These are phyloP conservation scores for Diplodia scrobiculata DNA, from an alignment of 2,329 filamentous ascomycete genomes.

Conservation along the genomic window DNA sequence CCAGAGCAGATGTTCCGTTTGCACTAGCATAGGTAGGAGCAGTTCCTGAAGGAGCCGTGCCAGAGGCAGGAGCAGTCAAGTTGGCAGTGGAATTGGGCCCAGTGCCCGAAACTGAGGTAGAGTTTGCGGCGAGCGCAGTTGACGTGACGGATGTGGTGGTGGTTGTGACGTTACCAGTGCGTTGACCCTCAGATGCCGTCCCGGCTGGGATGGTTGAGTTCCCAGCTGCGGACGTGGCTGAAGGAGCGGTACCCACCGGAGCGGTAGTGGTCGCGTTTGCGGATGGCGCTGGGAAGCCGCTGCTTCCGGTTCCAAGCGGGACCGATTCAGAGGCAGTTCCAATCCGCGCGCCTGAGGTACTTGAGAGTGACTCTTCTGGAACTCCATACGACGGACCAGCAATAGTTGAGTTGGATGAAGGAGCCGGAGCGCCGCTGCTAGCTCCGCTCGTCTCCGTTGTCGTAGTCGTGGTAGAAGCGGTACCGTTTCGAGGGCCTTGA, in stretches of 20 bases:
- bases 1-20: slow-evolving; percentile 22
- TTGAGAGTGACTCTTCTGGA: neutral
- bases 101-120: neutral
- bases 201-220: slow-evolving; percentile 11
- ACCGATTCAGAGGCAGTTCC: neutral
- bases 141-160: slow-evolving; percentile 13
- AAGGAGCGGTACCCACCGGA: neutral
- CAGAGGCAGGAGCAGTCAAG: neutral
- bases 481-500: neutral
- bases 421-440: neutral
- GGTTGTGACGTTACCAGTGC: neutral
- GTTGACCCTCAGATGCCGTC: neutral
- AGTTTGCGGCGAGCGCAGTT: neutral
- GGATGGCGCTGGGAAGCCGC: slow-evolving; percentile 4
- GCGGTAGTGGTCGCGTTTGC: slow-evolving; percentile 6
- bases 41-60: neutral
- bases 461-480: neutral
- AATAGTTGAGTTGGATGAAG: neutral
- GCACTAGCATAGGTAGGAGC: slow-evolving; percentile 1
- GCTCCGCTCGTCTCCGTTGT: neutral
- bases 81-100: neutral
- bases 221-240: neutral
- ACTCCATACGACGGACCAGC: neutral
- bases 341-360: neutral
- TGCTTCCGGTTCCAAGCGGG: slow-evolving; percentile 7